phyloP scores from a whole-genome alignment of 257 asterid genomes.

The Nicotiana benthamiana region DNA sequence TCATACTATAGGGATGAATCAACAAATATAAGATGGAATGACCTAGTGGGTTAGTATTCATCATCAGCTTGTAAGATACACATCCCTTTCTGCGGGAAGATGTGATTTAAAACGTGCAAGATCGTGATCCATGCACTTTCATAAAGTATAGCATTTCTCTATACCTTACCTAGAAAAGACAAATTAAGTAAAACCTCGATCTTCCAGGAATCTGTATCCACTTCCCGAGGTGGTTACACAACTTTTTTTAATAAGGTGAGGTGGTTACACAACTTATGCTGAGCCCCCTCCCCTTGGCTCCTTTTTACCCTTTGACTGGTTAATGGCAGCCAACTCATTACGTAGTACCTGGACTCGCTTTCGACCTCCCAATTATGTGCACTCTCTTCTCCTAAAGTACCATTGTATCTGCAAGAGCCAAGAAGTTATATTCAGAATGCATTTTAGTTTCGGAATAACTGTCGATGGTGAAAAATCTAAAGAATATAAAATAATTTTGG shows the following conservation, averaged over 20 bases:
- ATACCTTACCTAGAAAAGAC: background rate
- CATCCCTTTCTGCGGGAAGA: background rate
- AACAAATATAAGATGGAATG: background rate
- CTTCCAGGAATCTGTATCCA: background rate
- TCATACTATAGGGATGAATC: background rate
- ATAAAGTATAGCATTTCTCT: background rate
- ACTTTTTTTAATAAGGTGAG: background rate
- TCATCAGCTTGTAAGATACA: background rate
- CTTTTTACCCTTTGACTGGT: background rate
- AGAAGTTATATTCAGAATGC: background rate
- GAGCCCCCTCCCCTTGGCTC: background rate
- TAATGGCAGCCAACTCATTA: background rate
- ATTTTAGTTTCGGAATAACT: background rate
- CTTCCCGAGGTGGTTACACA: background rate
- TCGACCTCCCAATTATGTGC: background rate
- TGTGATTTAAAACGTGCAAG: background rate
- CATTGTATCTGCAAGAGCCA: background rate
- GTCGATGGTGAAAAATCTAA: background rate
- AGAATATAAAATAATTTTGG: background rate
- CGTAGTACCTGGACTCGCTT: background rate
- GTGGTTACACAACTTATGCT: background rate
- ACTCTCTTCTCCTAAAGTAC: background rate
- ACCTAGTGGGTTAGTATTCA: background rate
- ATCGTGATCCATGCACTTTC: background rate
- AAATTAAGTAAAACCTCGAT: background rate